Evolutionary conservation across 495 filamentous ascomycete genomes (phyloP).

Genomic region (Aspergillus diversus): DNA sequence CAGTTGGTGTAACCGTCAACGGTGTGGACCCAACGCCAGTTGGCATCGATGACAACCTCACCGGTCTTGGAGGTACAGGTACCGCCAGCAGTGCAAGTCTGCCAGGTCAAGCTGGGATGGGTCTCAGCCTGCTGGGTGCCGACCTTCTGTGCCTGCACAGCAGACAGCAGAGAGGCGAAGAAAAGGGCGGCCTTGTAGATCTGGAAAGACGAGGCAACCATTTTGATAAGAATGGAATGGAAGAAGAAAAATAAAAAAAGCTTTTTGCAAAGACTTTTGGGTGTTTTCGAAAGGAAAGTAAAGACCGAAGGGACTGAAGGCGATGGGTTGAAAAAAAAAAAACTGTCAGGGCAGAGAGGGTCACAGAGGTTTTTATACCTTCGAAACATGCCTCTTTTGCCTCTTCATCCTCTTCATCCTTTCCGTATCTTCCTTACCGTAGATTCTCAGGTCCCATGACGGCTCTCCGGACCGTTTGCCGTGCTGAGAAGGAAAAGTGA

Average conservation of each 20-base stretch:
- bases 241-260: not conserved
- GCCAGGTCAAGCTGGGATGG: slow-evolving; percentile 62
- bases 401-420: not conserved
- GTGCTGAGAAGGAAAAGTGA: not conserved
- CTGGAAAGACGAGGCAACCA: slow-evolving; percentile 20
- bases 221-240: slow-evolving; percentile 8
- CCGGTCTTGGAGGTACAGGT: slow-evolving; percentile 57
- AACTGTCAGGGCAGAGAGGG: not conserved
- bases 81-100: slow-evolving; percentile 54
- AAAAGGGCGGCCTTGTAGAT: slow-evolving; percentile 30
- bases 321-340: slow-evolving; percentile 4
- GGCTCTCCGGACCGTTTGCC: slow-evolving; percentile 22
- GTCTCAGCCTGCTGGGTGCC: slow-evolving; percentile 59
- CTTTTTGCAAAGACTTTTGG: not conserved
- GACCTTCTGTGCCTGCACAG: slow-evolving; percentile 53
- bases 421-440: not conserved
- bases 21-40: slow-evolving; percentile 65
- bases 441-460: slow-evolving; percentile 5
- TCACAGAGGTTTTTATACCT: slow-evolving; percentile 12
- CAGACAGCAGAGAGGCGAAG: slow-evolving; percentile 31
- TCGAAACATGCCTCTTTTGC: not conserved
- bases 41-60: slow-evolving; percentile 65
- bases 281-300: not conserved
- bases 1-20: slow-evolving; percentile 60
- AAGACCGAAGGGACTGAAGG: slow-evolving; percentile 1